phyloP scores from a whole-genome alignment of 805 yeast genomes.

The Yarrowia sp. region DNA sequence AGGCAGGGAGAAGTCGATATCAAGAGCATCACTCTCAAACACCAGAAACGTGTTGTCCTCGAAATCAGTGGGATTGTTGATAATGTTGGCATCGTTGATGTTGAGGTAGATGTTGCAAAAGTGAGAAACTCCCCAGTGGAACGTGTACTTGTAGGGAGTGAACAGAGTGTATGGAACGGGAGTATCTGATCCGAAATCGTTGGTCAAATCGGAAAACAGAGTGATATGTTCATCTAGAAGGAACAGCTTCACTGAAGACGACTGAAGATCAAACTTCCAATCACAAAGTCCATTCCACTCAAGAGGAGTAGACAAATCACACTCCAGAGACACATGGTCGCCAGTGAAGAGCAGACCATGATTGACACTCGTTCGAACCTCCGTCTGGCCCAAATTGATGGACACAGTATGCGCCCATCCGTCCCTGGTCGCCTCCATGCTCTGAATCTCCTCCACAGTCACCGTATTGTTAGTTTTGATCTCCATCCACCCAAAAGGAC shows the following conservation, averaged over 20 bases:
- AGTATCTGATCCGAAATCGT: constrained; percentile 78
- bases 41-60: constrained; percentile 79
- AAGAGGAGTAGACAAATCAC: constrained; percentile 72
- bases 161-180: constrained; percentile 72
- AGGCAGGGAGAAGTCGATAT: constrained; percentile 63
- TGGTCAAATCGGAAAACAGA: constrained; percentile 69
- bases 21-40: constrained; percentile 67
- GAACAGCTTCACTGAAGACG: constrained; percentile 64
- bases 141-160: constrained; percentile 69
- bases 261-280: constrained; percentile 67
- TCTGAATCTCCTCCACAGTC: constrained; percentile 55
- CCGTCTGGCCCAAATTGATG: constrained; percentile 61
- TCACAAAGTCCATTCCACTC: constrained; percentile 80
- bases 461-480: constrained; percentile 65
- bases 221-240: constrained; percentile 83
- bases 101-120: constrained; percentile 69
- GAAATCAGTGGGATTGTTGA: constrained; percentile 86
- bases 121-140: constrained; percentile 64
- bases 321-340: constrained; percentile 59
- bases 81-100: constrained; percentile 85
- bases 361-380: constrained; percentile 81
- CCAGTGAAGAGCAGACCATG: constrained; percentile 80
- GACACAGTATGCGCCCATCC: constrained; percentile 64
- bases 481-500: constrained; percentile 95
- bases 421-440: constrained; percentile 59